Evolutionary conservation across 768 basidiomycete species (phyloP).

Genomic region (Sarcodon aspratus): DNA sequence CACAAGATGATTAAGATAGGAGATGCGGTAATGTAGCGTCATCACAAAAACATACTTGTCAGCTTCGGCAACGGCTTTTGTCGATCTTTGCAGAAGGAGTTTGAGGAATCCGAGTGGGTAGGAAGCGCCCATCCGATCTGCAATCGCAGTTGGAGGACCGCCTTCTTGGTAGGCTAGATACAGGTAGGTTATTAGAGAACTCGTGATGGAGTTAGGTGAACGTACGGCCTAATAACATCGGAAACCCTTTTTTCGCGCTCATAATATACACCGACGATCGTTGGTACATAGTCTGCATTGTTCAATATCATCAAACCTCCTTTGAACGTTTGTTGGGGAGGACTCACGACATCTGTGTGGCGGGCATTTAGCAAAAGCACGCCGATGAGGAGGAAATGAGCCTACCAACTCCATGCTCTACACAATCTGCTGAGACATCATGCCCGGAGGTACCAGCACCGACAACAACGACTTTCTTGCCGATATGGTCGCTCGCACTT

Average conservation of each 20-base stretch:
- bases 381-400: neutral
- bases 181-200: no score
- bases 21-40: neutral
- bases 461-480: conserved; percentile 63
- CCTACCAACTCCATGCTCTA: conserved; percentile 32
- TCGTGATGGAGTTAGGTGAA: neutral
- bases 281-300: conserved; percentile 51
- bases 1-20: neutral
- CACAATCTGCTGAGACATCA: conserved; percentile 38
- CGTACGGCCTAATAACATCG: conserved; percentile 18
- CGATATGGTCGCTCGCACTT: conserved; percentile 40
- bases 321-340: neutral
- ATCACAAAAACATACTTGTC: neutral
- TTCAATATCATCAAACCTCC: conserved; percentile 17
- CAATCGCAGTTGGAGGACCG: conserved; percentile 35
- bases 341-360: neutral
- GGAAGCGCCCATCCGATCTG: conserved; percentile 40
- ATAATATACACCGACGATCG: conserved; percentile 39
- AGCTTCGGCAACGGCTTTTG: neutral
- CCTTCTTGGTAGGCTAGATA: conserved; percentile 28
- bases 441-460: conserved; percentile 56
- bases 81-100: neutral
- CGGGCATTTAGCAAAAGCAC: neutral
- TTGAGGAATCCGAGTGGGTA: neutral
- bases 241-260: conserved; percentile 24